Conservation (phyloP, 2,329 filamentous ascomycete species). For the Talaromyces sp. region DNA sequence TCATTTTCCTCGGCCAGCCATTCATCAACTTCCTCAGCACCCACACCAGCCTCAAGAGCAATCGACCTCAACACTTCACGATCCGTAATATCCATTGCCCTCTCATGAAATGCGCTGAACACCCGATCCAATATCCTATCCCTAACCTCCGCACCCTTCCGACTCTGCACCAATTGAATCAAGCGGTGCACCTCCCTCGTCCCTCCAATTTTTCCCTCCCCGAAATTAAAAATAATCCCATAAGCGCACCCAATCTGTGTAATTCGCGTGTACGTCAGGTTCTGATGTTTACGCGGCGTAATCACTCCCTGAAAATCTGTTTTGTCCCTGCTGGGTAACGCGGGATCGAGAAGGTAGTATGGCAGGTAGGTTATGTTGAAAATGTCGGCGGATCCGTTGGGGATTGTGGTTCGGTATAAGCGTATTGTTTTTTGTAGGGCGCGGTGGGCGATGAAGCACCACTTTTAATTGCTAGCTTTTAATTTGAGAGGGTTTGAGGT, state of each 20-base stretch:
- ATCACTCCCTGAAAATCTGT: constrained; percentile 2
- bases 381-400: constrained; percentile 12
- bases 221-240: constrained; percentile 12
- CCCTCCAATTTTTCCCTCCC: constrained; percentile 7
- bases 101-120: constrained; percentile 5
- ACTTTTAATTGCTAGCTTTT: neutral
- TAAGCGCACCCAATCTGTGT: constrained; percentile 12
- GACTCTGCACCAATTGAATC: constrained; percentile 13
- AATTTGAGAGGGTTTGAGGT: neutral
- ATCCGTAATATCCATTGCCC: constrained; percentile 12
- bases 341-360: constrained; percentile 15
- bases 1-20: constrained; percentile 5
- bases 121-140: neutral
- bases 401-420: constrained; percentile 11
- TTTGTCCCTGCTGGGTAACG: constrained; percentile 2
- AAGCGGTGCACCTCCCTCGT: constrained; percentile 14
- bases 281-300: neutral
- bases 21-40: constrained; percentile 3
- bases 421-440: constrained; percentile 1
- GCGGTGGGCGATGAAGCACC: constrained; percentile 16
- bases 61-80: constrained; percentile 2
- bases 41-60: constrained; percentile 10
- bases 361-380: constrained; percentile 15
- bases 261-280: constrained; percentile 10
- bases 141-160: neutral